A percentile compares a stretch with the other conserved stretches of the same genome.
Conservation (phyloP, 106 monocot species). For the Triglochin maritima region DNA sequence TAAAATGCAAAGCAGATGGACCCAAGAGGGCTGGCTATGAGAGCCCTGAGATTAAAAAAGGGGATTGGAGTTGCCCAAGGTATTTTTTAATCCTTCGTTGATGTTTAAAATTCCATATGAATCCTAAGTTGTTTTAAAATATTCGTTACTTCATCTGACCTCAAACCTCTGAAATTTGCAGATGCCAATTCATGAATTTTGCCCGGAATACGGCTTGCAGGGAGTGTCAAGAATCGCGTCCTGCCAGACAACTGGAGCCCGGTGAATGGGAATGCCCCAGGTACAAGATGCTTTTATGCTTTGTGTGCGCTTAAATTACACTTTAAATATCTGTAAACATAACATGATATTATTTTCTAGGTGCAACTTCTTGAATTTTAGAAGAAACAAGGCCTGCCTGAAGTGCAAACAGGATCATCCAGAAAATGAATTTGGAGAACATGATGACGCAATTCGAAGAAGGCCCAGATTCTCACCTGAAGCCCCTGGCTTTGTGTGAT, state of each 20-base stretch:
- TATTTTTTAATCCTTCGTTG: constrained; percentile 13
- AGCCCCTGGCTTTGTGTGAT: not conserved
- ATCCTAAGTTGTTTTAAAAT: too few species aligned
- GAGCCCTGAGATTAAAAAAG: constrained; percentile 58
- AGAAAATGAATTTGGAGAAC: constrained; percentile 4
- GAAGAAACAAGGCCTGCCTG: constrained; percentile 40
- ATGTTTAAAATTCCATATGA: too few species aligned
- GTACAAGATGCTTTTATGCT: not conserved
- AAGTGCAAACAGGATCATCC: constrained; percentile 48
- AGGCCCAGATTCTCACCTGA: not conserved
- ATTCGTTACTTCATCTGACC: too few species aligned
- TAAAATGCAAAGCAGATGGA: constrained; percentile 57
- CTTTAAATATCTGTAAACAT: too few species aligned
- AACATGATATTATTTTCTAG: too few species aligned
- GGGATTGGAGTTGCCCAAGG: constrained; percentile 86
- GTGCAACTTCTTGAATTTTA: constrained; percentile 39
- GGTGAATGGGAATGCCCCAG: constrained; percentile 31
- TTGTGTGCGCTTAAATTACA: too few species aligned
- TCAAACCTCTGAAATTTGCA: not conserved
- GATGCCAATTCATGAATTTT: constrained; percentile 32
- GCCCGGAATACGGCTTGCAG: constrained; percentile 14
- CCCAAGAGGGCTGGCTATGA: constrained; percentile 32
- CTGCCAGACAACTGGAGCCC: constrained; percentile 10
- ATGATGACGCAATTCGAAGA: constrained; percentile 19
- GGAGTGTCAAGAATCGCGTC: constrained; percentile 16